Evolutionary conservation across 805 yeast species (phyloP), one percentile per base, ranked within the genome.

Genomic region (Aciculoconidium aculeatum): DNA sequence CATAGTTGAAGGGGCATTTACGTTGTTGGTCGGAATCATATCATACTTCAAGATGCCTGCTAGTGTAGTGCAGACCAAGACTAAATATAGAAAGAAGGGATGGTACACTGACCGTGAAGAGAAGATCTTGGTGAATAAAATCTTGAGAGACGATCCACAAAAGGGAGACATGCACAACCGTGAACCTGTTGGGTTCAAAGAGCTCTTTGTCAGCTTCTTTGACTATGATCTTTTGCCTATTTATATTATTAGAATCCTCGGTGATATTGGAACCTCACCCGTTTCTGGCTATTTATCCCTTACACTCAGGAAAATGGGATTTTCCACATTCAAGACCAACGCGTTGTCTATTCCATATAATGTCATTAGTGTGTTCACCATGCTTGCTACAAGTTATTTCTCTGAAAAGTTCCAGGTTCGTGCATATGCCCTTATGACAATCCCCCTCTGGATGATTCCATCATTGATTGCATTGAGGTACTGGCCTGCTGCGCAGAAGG

Each of bases 121-220:
- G 47, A 67, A 68, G 34, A 74, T 77, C 32, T 55, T 75, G 17
- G 80, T 74, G 28, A 75, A 75, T 45, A 58, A 75, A 36, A 62
- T 77, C 2, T 49, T 77, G 29, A 55, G 81, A 40, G 82, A 77
- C 45, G 84, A 77, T 43, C 83, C 83, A 6, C 44, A 61, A 4
- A 64, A 64, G 38, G 80, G 81, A 14, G 80, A 73, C 37, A 74
- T 75, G 81, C 63, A 75, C 45, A 76, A 77, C 44, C 60, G 80
- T 45, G 70, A 71, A 40, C 75, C 77, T 4, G 47, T 77, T 11
- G 48, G 64, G 3, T 38, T 55, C 4, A 58, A 46, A 25, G 61
- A 56, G 48, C 38, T 77, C 11, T 47, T 54, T 40, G 41, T 52
- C 12, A 53, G 73, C 3, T 28, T 74, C 8, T 23, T 40, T 2